Evolutionary conservation across 1,284 basidiomycete species (phyloP).

Genomic region (Erythrobasidium hasegawianum): DNA sequence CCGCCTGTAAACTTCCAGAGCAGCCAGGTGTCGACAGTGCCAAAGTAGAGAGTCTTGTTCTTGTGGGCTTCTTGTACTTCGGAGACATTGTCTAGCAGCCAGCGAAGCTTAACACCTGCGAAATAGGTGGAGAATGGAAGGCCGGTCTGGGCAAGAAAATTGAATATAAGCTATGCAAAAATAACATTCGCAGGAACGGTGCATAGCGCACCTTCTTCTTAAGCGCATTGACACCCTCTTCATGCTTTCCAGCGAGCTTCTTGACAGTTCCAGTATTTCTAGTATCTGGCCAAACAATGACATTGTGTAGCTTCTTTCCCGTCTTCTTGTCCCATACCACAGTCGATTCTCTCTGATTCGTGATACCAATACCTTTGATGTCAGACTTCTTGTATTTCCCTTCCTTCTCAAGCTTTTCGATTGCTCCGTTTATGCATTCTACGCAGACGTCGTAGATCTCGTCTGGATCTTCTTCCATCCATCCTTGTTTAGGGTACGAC

Average conservation of each 20-base stretch:
- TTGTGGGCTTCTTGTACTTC: slow-evolving; percentile 76
- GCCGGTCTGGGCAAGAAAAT: no score
- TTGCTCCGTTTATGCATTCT: slow-evolving; percentile 69
- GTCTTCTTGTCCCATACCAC: slow-evolving; percentile 89
- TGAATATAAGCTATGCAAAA: no score
- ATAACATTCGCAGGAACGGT: no score
- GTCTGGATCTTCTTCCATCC: slow-evolving; percentile 58
- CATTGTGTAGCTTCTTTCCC: slow-evolving; percentile 78
- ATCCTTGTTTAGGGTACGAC: slow-evolving; percentile 32
- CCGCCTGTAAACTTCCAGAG: slow-evolving; percentile 88
- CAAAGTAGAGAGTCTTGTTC: slow-evolving; percentile 76
- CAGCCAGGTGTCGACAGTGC: slow-evolving; percentile 95
- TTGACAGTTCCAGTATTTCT: slow-evolving; percentile 80
- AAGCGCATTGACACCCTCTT: slow-evolving; percentile 68
- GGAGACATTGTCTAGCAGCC: slow-evolving; percentile 90
- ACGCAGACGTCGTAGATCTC: slow-evolving; percentile 78
- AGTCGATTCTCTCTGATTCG: slow-evolving; percentile 71
- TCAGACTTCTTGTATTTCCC: slow-evolving; percentile 68
- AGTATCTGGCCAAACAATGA: slow-evolving; percentile 95
- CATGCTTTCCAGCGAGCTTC: slow-evolving; percentile 52
- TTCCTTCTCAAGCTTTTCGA: slow-evolving; percentile 66
- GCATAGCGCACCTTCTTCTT: slow-evolving; percentile 43
- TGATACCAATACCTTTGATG: slow-evolving; percentile 84
- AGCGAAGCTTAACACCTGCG: slow-evolving; percentile 50
- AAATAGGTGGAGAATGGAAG: slow-evolving; percentile 59